phyloP scores from a whole-genome alignment of 768 basidiomycete species.

The Pisolithus albus region DNA sequence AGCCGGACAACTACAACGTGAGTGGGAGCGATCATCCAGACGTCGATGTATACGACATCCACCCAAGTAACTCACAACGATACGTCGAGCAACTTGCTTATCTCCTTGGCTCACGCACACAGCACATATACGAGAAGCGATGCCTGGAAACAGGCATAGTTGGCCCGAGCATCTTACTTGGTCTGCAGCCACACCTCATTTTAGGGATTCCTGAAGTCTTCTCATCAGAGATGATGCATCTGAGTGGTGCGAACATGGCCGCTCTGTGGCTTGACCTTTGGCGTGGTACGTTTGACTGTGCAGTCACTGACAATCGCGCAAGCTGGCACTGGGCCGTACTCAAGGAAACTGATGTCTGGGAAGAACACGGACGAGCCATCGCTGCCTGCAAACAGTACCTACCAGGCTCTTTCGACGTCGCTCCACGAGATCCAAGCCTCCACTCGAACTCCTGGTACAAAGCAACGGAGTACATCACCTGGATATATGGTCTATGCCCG shows the following conservation, averaged over 20 bases:
- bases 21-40: conserved; percentile 19
- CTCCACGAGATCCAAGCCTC: conserved; percentile 14
- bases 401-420: conserved; percentile 13
- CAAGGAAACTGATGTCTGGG: neutral
- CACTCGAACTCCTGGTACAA: conserved; percentile 1
- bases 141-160: conserved; percentile 28
- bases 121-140: conserved; percentile 14
- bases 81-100: neutral
- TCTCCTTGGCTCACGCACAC: neutral
- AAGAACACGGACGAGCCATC: conserved; percentile 2
- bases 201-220: conserved; percentile 31
- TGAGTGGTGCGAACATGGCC: conserved; percentile 21
- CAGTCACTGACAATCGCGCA: neutral
- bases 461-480: neutral
- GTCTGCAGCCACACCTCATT: conserved; percentile 15
- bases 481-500: conserved; percentile 1
- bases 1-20: conserved; percentile 19
- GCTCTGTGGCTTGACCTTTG: conserved; percentile 11
- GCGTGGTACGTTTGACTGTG: conserved; percentile 7
- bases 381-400: conserved; percentile 11
- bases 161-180: conserved; percentile 32
- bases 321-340: neutral
- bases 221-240: conserved; percentile 38
- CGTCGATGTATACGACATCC: conserved; percentile 11
- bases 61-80: neutral